A percentile compares a stretch with the other conserved stretches of the same genome.
phyloP scores from a whole-genome alignment of 2,329 filamentous ascomycete species.

The Pyrenochaeta sp. region DNA sequence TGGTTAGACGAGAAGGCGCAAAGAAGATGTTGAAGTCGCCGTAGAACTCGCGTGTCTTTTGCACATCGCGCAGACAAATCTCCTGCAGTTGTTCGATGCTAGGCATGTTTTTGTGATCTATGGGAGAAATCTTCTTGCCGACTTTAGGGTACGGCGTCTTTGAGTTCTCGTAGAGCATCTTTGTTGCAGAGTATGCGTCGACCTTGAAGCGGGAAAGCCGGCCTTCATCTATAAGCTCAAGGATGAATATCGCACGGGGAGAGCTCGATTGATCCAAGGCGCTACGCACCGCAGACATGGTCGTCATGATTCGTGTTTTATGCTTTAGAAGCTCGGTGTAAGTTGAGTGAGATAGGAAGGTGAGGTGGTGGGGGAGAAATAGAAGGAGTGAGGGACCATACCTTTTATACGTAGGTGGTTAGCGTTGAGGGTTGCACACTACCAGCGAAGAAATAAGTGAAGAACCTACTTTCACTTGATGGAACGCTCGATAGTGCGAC shows the following conservation, averaged over 20 bases:
- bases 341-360: background rate
- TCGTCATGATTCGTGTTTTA: too few species aligned
- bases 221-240: constrained; percentile 11
- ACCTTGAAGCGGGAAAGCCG: constrained; percentile 9
- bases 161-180: too few species aligned
- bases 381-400: too few species aligned
- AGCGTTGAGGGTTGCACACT: too few species aligned
- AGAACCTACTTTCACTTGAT: too few species aligned
- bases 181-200: background rate
- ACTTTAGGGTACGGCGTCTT: constrained; percentile 14
- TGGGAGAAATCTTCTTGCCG: constrained; percentile 17
- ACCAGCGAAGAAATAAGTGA: too few species aligned
- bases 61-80: constrained; percentile 13
- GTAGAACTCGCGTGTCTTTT: constrained; percentile 3
- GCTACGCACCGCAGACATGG: constrained; percentile 9
- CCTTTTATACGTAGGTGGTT: too few species aligned
- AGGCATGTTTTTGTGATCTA: constrained; percentile 4
- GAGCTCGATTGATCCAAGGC: constrained; percentile 8
- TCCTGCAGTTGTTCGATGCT: constrained; percentile 16
- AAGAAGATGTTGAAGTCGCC: constrained; percentile 4
- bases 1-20: background rate
- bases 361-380: too few species aligned
- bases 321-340: background rate
- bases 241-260: constrained; percentile 10
- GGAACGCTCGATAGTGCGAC: too few species aligned